Evolutionary conservation across 2,329 filamentous ascomycete species (phyloP), one percentile per base, ranked within the genome.

Genomic region (Gaeumannomyces sp.): DNA sequence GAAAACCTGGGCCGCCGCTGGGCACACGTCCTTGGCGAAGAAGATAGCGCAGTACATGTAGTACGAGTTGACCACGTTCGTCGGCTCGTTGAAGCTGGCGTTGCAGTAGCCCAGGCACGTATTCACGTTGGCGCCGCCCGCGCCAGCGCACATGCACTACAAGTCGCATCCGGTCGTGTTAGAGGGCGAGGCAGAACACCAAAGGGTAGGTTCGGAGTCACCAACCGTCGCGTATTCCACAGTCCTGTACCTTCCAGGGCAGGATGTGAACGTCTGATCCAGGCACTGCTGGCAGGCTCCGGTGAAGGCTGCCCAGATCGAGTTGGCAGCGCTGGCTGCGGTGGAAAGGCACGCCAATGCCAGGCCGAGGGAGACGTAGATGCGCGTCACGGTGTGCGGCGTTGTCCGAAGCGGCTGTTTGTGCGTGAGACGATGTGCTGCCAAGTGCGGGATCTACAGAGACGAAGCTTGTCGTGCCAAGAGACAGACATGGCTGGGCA

Each of bases 11-110:
- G 35, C 22, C 14, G 60, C 60, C 0, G 3, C 29, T 7, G 60
- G 60, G 16, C 60, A 62, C 38, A 62, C 4, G 16, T 62, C 60
- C 25, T 53, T 62, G 60, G 50, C 28, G 38, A 62, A 62, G 60
- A 62, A 62, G 25, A 62, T 50, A 25, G 60, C 50, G 60, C 60
- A 62, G 60, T 62, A 62, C 60, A 62, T 62, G 60, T 53, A 62
- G 19, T 16, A 62, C 16, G 60, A 8, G n/a, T 28, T 62, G 27
- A 53, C 60, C 22, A 62, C 60, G 38, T 50, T 62, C 6, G n/a
- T 25, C 57, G 57, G 57, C 14, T 31, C 27, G 60, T 62, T 62
- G 25, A 50, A n/a, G 16, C 14, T 8, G 4, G 38, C 19, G 38
- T 62, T 22, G 60, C 60, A 62, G 60, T 62, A 62, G 60, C 60